These are phyloP conservation scores for Tuber calosporum DNA, from an alignment of 495 filamentous ascomycete species.

Conservation along the genomic window DNA sequence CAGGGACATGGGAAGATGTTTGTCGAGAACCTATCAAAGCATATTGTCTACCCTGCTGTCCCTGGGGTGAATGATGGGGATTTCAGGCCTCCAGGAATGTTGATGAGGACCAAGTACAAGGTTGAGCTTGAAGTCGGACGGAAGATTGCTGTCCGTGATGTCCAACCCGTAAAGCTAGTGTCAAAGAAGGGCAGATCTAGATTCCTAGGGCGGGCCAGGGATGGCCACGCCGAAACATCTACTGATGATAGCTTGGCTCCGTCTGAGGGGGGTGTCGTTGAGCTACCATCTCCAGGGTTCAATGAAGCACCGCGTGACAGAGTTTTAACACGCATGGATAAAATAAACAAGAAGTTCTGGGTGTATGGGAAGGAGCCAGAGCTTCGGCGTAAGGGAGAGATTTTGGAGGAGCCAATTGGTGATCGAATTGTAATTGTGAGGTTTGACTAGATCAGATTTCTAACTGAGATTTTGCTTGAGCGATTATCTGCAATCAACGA, in stretches of 20 bases:
- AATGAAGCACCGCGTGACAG: slow-evolving; percentile 23
- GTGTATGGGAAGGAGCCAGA: slow-evolving; percentile 37
- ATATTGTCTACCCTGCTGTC: slow-evolving; percentile 22
- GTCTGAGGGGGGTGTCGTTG: slow-evolving; percentile 3
- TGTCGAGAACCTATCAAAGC: slow-evolving; percentile 2
- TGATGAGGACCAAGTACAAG: slow-evolving; percentile 25
- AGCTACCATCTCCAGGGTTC: slow-evolving; percentile 28
- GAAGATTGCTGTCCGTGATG: slow-evolving; percentile 21
- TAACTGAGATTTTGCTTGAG: neutral
- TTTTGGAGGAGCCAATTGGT: slow-evolving; percentile 17
- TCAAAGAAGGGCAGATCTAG: slow-evolving; percentile 22
- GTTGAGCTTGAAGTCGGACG: slow-evolving; percentile 27
- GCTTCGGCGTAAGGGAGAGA: slow-evolving; percentile 20
- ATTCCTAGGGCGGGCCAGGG: slow-evolving; percentile 20
- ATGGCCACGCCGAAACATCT: slow-evolving; percentile 3
- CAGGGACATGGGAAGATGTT: slow-evolving; percentile 16
- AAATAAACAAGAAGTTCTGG: slow-evolving; percentile 31
- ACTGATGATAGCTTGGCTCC: neutral
- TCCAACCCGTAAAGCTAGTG: slow-evolving; percentile 9
- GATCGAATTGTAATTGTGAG: slow-evolving; percentile 36
- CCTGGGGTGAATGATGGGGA: slow-evolving; percentile 32
- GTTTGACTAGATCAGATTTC: slow-evolving; percentile 19
- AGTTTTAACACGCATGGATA: slow-evolving; percentile 32
- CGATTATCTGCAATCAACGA: neutral
- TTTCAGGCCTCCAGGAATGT: slow-evolving; percentile 30